Percentiles rank a stretch among this genome's conserved stretches.
Conservation (phyloP, 2,329 filamentous ascomycete genomes). For the Emergomyces africanus region DNA sequence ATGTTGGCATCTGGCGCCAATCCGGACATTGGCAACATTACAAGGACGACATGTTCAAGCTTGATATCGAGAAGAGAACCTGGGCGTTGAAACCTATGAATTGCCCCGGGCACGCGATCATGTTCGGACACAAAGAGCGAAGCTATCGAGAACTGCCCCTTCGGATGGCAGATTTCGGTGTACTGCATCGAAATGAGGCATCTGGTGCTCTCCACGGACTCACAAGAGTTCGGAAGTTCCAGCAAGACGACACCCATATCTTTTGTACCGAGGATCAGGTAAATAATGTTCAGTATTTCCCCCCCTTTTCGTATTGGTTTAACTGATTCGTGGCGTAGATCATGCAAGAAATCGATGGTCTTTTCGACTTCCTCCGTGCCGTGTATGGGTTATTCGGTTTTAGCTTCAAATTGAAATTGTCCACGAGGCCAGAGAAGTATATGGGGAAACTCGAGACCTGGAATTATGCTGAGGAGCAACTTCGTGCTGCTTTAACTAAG, state of each 20-base stretch:
- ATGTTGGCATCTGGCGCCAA: conserved; percentile 81
- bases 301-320: neutral
- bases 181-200: conserved; percentile 88
- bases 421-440: conserved; percentile 78
- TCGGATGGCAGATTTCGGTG: conserved; percentile 89
- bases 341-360: conserved; percentile 58
- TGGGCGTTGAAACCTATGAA: conserved; percentile 96
- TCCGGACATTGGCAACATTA: conserved; percentile 93
- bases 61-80: conserved; percentile 66
- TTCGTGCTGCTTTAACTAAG: conserved; percentile 65
- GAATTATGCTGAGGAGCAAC: conserved; percentile 72
- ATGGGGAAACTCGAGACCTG: conserved; percentile 79
- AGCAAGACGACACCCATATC: conserved; percentile 93
- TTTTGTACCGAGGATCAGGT: conserved; percentile 77
- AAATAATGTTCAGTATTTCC: conserved; percentile 7
- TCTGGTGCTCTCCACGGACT: conserved; percentile 84
- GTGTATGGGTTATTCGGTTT: conserved; percentile 78
- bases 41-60: conserved; percentile 91
- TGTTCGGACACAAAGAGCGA: conserved; percentile 71
- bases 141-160: conserved; percentile 86
- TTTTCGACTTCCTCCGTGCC: conserved; percentile 75
- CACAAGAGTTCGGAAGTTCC: conserved; percentile 84
- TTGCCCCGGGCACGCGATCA: conserved; percentile 84
- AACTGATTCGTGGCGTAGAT: conserved; percentile 31
- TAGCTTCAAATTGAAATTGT: conserved; percentile 88